Percentiles rank a stretch among this genome's conserved stretches.
Evolutionary conservation across 306 rosid species (phyloP).

Genomic region (Cucurbita argyrosperma): DNA sequence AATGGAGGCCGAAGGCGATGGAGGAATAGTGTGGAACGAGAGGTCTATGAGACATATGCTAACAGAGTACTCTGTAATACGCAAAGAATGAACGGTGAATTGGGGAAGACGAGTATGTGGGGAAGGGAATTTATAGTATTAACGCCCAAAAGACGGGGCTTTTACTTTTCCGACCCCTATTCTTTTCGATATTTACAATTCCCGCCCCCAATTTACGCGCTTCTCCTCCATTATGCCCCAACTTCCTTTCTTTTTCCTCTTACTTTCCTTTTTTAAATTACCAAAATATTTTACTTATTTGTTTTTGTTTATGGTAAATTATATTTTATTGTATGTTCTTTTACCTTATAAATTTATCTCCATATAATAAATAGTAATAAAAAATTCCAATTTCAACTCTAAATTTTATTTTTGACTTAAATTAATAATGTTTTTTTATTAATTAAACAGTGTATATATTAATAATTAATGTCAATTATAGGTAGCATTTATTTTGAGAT

Average conservation of each 20-base stretch:
- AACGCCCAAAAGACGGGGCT: neutral
- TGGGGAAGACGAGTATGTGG: neutral
- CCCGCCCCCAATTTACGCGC: neutral
- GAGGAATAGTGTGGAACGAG: slow-evolving; percentile 34
- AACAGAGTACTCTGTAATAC: neutral
- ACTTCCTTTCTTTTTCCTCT: neutral
- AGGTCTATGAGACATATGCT: slow-evolving; percentile 35
- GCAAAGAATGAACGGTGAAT: neutral
- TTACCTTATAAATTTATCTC: neutral
- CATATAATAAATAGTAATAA: neutral
- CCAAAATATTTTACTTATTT: neutral
- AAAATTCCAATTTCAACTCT: too few species aligned
- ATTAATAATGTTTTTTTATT: too few species aligned
- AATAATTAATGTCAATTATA: neutral
- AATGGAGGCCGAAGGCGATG: slow-evolving; percentile 43
- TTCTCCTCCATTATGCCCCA: neutral
- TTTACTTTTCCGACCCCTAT: neutral
- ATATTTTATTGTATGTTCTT: neutral
- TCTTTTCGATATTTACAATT: neutral
- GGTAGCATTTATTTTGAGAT: neutral
- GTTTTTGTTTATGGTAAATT: neutral
- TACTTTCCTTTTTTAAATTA: neutral
- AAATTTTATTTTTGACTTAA: neutral
- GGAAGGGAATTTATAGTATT: neutral
- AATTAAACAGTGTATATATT: neutral